Evolutionary conservation across 306 rosid species (phyloP).

Genomic region (Quercus bicolor): DNA sequence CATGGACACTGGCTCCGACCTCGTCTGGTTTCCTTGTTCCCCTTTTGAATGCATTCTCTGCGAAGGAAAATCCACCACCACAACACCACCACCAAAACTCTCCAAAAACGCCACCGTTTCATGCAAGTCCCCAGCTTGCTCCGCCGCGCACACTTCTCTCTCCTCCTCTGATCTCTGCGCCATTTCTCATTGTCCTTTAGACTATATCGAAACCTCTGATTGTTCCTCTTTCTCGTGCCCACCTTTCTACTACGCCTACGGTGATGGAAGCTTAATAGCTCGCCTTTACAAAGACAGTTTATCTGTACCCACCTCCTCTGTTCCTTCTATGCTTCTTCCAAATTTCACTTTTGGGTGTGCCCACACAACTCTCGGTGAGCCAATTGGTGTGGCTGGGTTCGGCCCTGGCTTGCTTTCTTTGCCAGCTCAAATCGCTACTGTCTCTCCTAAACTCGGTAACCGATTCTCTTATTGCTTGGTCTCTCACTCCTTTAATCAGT

Average conservation of each 20-base stretch:
- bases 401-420: conserved; percentile 75
- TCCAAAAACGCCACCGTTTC: conserved; percentile 39
- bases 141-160: conserved; percentile 56
- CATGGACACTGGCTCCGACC: conserved; percentile 97
- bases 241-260: conserved; percentile 83
- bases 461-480: conserved; percentile 85
- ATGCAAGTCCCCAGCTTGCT: conserved; percentile 69
- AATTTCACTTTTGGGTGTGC: conserved; percentile 93
- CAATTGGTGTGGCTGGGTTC: conserved; percentile 90
- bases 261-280: conserved; percentile 79
- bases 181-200: conserved; percentile 70
- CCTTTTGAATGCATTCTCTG: conserved; percentile 93
- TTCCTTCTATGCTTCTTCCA: conserved; percentile 40
- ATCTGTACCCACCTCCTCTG: conserved; percentile 34
- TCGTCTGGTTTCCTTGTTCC: conserved; percentile 91
- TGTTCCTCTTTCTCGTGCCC: conserved; percentile 68
- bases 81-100: conserved; percentile 37
- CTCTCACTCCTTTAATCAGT: conserved; percentile 70
- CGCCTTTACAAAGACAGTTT: conserved; percentile 49
- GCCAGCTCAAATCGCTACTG: conserved; percentile 65
- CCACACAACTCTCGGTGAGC: conserved; percentile 81
- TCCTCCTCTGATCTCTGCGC: conserved; percentile 74
- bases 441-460: conserved; percentile 68
- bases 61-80: conserved; percentile 56
- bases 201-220: conserved; percentile 65